Percentiles rank a stretch among this genome's conserved stretches.
These are phyloP conservation scores for Saccharomycopsis olivae DNA, from an alignment of 805 yeast species.

Conservation along the genomic window DNA sequence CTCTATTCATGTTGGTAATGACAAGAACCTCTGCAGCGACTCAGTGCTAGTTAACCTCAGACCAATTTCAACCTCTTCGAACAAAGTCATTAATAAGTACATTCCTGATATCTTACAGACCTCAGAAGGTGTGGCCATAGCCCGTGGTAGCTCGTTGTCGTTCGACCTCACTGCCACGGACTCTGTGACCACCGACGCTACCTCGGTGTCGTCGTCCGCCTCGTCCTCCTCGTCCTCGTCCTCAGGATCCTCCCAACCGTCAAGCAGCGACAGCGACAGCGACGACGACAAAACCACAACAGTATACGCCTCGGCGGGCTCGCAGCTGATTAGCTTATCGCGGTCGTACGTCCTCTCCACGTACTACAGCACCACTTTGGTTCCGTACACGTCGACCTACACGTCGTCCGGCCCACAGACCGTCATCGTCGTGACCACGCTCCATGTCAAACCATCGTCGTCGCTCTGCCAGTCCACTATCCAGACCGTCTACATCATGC, in stretches of 20 bases:
- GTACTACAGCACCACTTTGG: slow-evolving; percentile 8
- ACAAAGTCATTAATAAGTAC: slow-evolving; percentile 2
- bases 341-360: slow-evolving; percentile 9
- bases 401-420: slow-evolving; percentile 7
- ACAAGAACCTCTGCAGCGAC: slow-evolving; percentile 8
- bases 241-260: neutral
- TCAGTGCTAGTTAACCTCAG: slow-evolving; percentile 8
- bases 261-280: too few species aligned
- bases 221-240: neutral
- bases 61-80: slow-evolving; percentile 8
- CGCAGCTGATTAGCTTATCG: slow-evolving; percentile 5
- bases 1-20: slow-evolving; percentile 11
- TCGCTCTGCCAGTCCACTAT: slow-evolving; percentile 8
- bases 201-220: neutral
- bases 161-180: slow-evolving; percentile 1
- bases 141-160: slow-evolving; percentile 9
- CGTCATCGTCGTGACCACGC: slow-evolving; percentile 13
- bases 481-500: slow-evolving; percentile 8
- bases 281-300: slow-evolving; percentile 4
- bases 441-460: neutral
- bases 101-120: slow-evolving; percentile 16
- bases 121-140: slow-evolving; percentile 11
- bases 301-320: neutral
- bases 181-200: neutral
- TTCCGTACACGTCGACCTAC: slow-evolving; percentile 12